Percentiles rank a stretch among this genome's conserved stretches.
Evolutionary conservation across 192 early-diverging fungal species (phyloP).

Genomic region (Fimicolochytrium jonesii): DNA sequence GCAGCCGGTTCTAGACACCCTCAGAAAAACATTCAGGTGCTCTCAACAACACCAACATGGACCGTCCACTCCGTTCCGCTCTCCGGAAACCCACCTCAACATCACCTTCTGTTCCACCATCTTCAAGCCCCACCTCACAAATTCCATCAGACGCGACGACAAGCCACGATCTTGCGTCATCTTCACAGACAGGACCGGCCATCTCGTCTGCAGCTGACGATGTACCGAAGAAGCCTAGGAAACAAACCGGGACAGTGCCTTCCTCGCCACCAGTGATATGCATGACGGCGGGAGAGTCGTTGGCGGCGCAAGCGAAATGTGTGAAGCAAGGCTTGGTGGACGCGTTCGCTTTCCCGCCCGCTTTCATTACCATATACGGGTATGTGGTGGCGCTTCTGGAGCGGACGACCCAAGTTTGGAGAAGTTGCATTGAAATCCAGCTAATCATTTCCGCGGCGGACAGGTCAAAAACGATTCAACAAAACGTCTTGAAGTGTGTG

Average conservation of each 20-base stretch:
- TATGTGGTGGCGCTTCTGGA: constrained; percentile 5
- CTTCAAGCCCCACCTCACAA: not conserved
- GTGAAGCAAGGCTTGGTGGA: constrained; percentile 26
- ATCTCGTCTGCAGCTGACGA: not conserved
- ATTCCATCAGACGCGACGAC: not conserved
- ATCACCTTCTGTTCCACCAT: not conserved
- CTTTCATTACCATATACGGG: constrained; percentile 48
- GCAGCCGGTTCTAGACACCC: too few relatives aligned
- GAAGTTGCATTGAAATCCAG: not conserved
- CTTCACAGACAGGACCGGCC: not conserved
- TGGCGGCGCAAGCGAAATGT: not conserved
- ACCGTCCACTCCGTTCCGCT: not conserved
- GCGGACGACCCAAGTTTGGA: not conserved
- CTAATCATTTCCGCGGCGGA: not conserved
- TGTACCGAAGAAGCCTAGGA: not conserved
- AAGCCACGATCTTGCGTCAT: not conserved
- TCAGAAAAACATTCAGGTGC: too few relatives aligned
- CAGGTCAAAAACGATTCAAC: constrained; percentile 46
- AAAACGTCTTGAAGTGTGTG: constrained; percentile 37
- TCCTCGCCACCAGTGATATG: not conserved
- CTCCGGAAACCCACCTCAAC: not conserved
- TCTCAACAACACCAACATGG: too few relatives aligned
- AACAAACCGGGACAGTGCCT: not conserved
- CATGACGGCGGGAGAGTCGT: not conserved
- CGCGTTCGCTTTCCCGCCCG: constrained; percentile 41